Evolutionary conservation across 305 asterid genomes (phyloP).

Genomic region (Fraxinus nigra): DNA sequence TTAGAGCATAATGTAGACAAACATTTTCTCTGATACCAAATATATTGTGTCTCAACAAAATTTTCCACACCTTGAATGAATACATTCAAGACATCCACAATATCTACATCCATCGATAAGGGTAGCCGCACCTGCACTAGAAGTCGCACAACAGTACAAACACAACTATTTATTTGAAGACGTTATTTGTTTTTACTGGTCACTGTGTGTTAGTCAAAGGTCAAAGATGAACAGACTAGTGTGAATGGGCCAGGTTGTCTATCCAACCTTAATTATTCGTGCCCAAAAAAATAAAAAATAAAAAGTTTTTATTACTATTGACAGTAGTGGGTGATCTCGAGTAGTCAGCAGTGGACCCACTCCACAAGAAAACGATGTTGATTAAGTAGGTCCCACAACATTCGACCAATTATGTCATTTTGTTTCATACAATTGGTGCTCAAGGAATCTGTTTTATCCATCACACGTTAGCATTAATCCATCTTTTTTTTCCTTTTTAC

Average conservation of each 20-base stretch:
- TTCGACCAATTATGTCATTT: conserved; percentile 26
- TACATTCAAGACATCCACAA: background rate
- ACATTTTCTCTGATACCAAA: background rate
- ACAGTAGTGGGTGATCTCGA: background rate
- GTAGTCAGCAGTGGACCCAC: background rate
- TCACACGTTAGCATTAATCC: conserved; percentile 21
- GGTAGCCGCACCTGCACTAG: background rate
- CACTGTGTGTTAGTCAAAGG: conserved; percentile 50
- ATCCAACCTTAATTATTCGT: conserved; percentile 15
- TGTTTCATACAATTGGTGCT: conserved; percentile 32
- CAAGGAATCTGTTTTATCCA: conserved; percentile 25
- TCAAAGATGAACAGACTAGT: conserved; percentile 53
- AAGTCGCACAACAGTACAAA: background rate
- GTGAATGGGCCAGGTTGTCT: conserved; percentile 44
- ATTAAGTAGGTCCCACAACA: conserved; percentile 40
- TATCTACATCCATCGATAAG: background rate
- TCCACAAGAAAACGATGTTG: conserved; percentile 29
- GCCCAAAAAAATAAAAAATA: background rate
- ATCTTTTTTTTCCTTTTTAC: background rate
- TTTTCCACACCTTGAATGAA: background rate
- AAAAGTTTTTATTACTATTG: background rate
- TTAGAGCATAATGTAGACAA: background rate
- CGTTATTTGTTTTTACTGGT: background rate
- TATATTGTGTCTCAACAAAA: background rate
- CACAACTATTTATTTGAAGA: background rate